A percentile compares a stretch with the other conserved stretches of the same genome.
Conservation (phyloP, 305 asterid species). For the Solanum aculeatissimum region DNA sequence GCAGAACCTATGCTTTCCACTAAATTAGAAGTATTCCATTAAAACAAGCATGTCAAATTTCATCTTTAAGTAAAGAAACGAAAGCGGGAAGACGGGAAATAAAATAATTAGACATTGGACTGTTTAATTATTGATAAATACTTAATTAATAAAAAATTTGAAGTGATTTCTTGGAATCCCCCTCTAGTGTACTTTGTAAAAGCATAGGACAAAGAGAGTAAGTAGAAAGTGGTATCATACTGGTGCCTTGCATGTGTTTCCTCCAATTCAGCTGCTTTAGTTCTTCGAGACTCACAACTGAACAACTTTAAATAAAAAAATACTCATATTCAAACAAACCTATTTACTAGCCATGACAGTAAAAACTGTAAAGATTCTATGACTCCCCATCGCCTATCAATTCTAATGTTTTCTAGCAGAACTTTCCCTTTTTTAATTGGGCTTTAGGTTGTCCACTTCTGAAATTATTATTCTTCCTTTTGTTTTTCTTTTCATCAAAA, state of each 20-base stretch:
- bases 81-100: neutral
- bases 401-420: constrained; percentile 20
- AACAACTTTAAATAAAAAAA: neutral
- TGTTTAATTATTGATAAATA: neutral
- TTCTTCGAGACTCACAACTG: constrained; percentile 27
- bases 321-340: neutral
- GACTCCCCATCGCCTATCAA: constrained; percentile 15
- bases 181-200: constrained; percentile 9
- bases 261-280: constrained; percentile 20
- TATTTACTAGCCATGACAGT: neutral
- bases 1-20: neutral
- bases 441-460: constrained; percentile 4
- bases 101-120: neutral
- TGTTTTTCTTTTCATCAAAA: neutral
- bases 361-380: constrained; percentile 9
- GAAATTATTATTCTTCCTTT: neutral
- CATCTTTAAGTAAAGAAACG: neutral
- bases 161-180: constrained; percentile 34
- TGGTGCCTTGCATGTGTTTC: constrained; percentile 46
- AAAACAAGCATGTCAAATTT: neutral
- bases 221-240: constrained; percentile 21
- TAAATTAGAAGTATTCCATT: neutral
- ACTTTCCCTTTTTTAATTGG: neutral
- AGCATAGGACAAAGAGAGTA: constrained; percentile 37
- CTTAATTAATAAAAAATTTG: neutral